Conservation (phyloP, 306 rosid genomes). For the Quercus mongolica region DNA sequence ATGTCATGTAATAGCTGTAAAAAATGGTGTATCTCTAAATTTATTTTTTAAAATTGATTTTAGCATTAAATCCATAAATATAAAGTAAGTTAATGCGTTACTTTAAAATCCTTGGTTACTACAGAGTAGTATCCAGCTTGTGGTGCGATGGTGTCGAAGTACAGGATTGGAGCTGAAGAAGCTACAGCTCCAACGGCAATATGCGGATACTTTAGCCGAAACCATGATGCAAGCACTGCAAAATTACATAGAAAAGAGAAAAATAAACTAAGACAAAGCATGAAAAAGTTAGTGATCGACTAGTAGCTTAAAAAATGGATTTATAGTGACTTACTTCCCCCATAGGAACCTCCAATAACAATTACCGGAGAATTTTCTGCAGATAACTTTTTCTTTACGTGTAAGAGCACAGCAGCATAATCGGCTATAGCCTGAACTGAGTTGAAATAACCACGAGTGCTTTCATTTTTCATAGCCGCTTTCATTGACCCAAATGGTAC, state of each 20-base stretch:
- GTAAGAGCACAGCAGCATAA: constrained; percentile 54
- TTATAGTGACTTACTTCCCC: constrained; percentile 62
- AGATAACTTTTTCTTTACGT: constrained; percentile 37
- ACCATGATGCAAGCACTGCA: constrained; percentile 89
- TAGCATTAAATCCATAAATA: neutral
- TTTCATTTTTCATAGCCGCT: constrained; percentile 59
- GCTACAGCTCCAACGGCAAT: constrained; percentile 74
- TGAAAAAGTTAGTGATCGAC: neutral
- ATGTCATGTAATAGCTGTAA: no score
- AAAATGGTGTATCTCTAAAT: no score
- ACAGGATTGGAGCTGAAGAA: constrained; percentile 80
- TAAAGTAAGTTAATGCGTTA: constrained; percentile 3
- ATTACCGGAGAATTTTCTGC: constrained; percentile 58
- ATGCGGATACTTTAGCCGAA: constrained; percentile 83
- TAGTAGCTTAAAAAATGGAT: neutral
- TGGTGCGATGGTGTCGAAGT: constrained; percentile 53
- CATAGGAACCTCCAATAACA: constrained; percentile 79
- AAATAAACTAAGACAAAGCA: neutral
- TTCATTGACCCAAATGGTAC: constrained; percentile 64
- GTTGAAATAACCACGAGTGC: constrained; percentile 63
- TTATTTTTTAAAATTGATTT: neutral
- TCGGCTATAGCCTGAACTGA: constrained; percentile 82
- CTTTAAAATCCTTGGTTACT: constrained; percentile 62
- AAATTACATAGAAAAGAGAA: neutral
- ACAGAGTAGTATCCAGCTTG: constrained; percentile 45